Evolutionary conservation across 225 moss, liverwort and hornwort genomes (phyloP), one percentile per base, ranked within the genome.

Genomic region (Marchantia polymorpha): DNA sequence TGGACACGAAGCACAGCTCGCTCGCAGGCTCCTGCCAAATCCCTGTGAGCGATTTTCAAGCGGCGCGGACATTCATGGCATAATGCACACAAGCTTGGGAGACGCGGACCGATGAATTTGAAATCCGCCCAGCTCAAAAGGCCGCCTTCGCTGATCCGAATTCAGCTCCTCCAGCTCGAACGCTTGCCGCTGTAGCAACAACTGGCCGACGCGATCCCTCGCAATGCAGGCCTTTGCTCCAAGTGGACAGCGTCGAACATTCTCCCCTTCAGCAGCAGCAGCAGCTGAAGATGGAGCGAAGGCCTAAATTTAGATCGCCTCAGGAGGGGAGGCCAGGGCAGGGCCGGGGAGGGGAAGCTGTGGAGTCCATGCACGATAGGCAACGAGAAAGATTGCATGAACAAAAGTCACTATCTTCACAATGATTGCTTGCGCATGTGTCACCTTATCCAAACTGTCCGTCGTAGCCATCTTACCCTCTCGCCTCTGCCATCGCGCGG

Each of bases 381-480:
- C 10, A 4, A 69, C 46, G 20, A 29, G 54, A 17, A 15, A 53
- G 56, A 56, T 23, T 7, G 53, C 8, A 51, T 23, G 23, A 27
- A 19, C 8, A 23, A 14, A 54, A 70, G 46, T 17, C 51, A 52
- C 12, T 51, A 73, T 27, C 54, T 15, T 53, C 25, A 26, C 9
- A 29, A 54, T 73, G 73, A 53, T 73, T 73, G 20, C 51, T 7
- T 72, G 10, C 51, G n/a, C 26, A 0, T 17, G 26, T 73, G 73
- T 73, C 53, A 54, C 54, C 73, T 73, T 73, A 73, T 73, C 73
- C 73, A 29, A 54, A 46, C 69, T 73, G 17, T n/a, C 12, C 5
- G 4, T 64, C 64, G n/a, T 3, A n/a, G n/a, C 19, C 14, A 2
- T 19, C 14, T 6, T 56, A 56, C 56, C 64, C 25, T 23, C 64